Evolutionary conservation across 345 rosid species (phyloP).

Genomic region (Arabis hirsuta): DNA sequence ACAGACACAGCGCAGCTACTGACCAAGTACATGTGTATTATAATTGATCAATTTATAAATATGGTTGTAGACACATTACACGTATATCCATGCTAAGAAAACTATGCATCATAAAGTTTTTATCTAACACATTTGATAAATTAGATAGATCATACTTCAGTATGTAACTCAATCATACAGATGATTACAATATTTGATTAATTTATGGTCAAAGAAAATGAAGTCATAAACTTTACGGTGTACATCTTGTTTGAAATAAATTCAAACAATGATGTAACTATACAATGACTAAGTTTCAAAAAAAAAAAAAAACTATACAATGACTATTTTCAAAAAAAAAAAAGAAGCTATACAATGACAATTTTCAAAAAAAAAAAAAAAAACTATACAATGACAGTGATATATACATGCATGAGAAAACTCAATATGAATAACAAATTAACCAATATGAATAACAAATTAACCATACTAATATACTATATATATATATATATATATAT

Average conservation of each 20-base stretch:
- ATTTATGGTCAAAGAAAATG: too few relatives aligned
- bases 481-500: too few relatives aligned
- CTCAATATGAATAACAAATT: not conserved
- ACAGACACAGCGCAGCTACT: constrained; percentile 24
- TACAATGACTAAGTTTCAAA: too few relatives aligned
- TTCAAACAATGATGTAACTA: too few relatives aligned
- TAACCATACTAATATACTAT: not conserved
- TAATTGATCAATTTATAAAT: not conserved
- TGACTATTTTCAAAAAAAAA: too few relatives aligned
- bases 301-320: not conserved
- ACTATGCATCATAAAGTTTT: not conserved
- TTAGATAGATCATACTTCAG: not conserved
- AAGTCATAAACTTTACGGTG: not conserved
- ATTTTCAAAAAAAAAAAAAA: too few relatives aligned
- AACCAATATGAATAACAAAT: not conserved
- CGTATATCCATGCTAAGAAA: constrained; percentile 6
- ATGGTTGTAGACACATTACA: constrained; percentile 23
- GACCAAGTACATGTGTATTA: constrained; percentile 33
- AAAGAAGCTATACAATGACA: too few relatives aligned
- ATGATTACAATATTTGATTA: too few relatives aligned
- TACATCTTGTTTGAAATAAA: not conserved
- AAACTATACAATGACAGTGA: not conserved
- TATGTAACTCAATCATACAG: too few relatives aligned
- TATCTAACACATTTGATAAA: not conserved
- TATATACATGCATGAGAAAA: not conserved